Conservation (phyloP, 768 basidiomycete genomes). For the Arthromyces matolae region DNA sequence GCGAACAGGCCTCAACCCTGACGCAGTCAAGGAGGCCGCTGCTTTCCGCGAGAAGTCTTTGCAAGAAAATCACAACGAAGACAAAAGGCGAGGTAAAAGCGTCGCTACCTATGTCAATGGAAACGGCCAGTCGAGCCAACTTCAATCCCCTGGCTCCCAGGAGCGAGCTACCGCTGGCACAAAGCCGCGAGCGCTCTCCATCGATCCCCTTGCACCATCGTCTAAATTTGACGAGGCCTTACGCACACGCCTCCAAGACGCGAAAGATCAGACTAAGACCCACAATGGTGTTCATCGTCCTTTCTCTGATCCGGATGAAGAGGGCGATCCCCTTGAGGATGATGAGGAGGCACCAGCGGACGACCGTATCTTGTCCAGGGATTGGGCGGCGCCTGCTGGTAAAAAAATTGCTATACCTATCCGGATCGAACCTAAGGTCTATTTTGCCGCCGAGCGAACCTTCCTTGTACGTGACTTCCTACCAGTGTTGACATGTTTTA, state of each 20-base stretch:
- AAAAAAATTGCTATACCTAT: constrained; percentile 92
- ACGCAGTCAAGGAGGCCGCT: constrained; percentile 78
- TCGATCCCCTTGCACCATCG: constrained; percentile 84
- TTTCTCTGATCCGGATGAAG: constrained; percentile 38
- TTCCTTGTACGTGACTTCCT: constrained; percentile 65
- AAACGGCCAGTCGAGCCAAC: constrained; percentile 10
- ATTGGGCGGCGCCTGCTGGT: constrained; percentile 77
- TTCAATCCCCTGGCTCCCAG: constrained; percentile 27
- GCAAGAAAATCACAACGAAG: constrained; percentile 40
- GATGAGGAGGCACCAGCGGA: constrained; percentile 30
- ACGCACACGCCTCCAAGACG: constrained; percentile 56
- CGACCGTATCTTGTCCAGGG: constrained; percentile 58
- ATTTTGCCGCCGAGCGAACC: constrained; percentile 93
- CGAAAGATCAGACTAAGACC: constrained; percentile 28
- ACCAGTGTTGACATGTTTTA: not conserved
- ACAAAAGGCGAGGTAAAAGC: constrained; percentile 20
- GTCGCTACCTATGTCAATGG: constrained; percentile 1
- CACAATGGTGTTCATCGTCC: constrained; percentile 23
- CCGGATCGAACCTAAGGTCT: constrained; percentile 97
- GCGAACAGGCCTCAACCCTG: constrained; percentile 70
- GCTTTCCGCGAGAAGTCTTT: constrained; percentile 82
- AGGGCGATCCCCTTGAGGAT: constrained; percentile 23
- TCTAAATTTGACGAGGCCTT: constrained; percentile 82
- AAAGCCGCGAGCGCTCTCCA: constrained; percentile 48
- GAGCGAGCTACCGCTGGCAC: constrained; percentile 24